Evolutionary conservation across 225 moss, liverwort and hornwort species (phyloP), one percentile per base, ranked within the genome.

Genomic region (Marchantia paleacea): DNA sequence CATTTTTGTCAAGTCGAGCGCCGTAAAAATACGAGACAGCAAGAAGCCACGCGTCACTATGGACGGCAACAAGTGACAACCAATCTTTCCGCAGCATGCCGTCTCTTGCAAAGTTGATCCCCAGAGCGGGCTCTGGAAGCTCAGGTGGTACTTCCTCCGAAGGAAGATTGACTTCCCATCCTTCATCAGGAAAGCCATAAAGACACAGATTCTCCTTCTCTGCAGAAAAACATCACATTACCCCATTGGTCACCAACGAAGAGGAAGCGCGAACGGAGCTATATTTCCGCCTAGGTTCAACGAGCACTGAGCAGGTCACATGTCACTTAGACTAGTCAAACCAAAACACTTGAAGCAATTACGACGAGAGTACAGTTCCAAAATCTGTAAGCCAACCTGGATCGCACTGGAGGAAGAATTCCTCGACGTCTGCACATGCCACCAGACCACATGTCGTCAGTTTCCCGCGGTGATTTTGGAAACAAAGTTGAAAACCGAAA

Each of bases 1-100:
- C 88, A 39, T 88, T 88, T 54, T 82, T 88, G 70, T 88, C 88
- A 4, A 88, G 88, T 64, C 88, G 80, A 15, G 88, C 84, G 25
- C 88, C 88, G 12, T 88, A 88, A 77, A 88, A 88, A 83, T 85
- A 88, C 18, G 88, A 88, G 39, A 88, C 88, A 19, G 88, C 88
- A 81, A 88, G 85, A 75, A 88, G 85, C 88, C 88, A 88, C 31
- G 88, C 88, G 70, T 88, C 88, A 80, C 88, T 88, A 78, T 88
- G 88, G 30, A 88, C 88, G 6, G 88, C 88, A 26, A 88, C 88
- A 52, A 88, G 83, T 26, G 88, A 88, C 10, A 88, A 75, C 88
- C 88, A 88, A 54, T 88, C 88, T 77, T 88, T 88, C 51, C 88
- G 85, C 10, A 84, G 80, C 88, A 88, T 88, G 78, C 88, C 88